Evolutionary conservation across 306 rosid species (phyloP).

Genomic region (Rosa rugosa): DNA sequence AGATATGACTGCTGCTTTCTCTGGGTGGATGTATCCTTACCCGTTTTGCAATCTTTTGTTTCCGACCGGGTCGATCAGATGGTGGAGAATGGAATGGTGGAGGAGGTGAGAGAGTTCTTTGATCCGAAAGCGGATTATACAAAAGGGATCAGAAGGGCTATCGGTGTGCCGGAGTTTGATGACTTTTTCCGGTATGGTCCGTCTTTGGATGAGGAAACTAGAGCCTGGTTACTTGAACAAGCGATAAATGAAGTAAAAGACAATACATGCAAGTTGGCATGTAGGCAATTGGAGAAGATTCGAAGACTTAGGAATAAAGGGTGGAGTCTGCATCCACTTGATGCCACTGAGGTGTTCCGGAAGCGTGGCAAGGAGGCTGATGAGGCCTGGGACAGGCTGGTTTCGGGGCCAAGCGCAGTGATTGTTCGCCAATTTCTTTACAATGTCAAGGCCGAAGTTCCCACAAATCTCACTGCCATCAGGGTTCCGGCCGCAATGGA

Average conservation of each 20-base stretch:
- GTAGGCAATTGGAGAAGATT: constrained; percentile 60
- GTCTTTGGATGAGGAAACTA: constrained; percentile 24
- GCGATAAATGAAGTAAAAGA: constrained; percentile 53
- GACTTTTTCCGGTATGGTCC: constrained; percentile 47
- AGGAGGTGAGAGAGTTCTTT: constrained; percentile 51
- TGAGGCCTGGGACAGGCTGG: constrained; percentile 63
- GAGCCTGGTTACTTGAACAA: constrained; percentile 25
- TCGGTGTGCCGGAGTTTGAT: constrained; percentile 86
- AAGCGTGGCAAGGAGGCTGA: constrained; percentile 50
- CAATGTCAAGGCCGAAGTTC: background rate
- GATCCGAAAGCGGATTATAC: constrained; percentile 51
- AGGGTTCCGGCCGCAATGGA: constrained; percentile 13
- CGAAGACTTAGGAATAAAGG: constrained; percentile 54
- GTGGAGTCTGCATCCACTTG: constrained; percentile 61
- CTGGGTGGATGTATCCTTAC: constrained; percentile 70
- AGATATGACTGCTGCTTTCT: constrained; percentile 65
- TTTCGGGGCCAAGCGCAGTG: constrained; percentile 48
- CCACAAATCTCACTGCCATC: constrained; percentile 12
- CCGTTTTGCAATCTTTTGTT: constrained; percentile 45
- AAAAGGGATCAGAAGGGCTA: constrained; percentile 64
- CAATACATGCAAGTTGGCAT: constrained; percentile 58
- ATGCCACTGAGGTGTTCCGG: constrained; percentile 73
- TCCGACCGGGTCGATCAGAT: constrained; percentile 63
- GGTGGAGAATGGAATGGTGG: constrained; percentile 59
- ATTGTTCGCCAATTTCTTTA: constrained; percentile 50